Evolutionary conservation across 441 rosid genomes (phyloP).

Genomic region (Aquilaria agallochum): DNA sequence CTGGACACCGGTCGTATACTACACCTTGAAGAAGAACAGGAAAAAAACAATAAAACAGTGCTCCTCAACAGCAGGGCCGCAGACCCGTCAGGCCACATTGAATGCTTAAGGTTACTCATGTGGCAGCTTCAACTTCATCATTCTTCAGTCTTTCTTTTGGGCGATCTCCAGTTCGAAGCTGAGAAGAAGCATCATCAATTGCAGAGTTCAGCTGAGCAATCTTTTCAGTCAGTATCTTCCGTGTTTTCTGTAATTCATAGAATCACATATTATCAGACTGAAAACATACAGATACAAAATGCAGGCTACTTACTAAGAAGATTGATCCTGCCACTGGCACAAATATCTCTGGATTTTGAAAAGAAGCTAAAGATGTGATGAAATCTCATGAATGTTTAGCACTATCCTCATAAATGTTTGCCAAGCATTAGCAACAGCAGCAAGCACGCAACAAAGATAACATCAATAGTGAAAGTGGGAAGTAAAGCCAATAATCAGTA

Average conservation of each 20-base stretch:
- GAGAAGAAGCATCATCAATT: conserved; percentile 56
- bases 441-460: no score
- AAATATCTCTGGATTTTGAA: not conserved
- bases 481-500: no score
- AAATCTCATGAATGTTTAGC: no score
- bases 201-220: conserved; percentile 69
- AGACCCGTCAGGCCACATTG: conserved; percentile 14
- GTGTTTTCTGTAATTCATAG: conserved; percentile 55
- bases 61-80: conserved; percentile 17
- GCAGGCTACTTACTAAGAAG: not conserved
- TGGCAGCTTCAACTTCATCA: conserved; percentile 64
- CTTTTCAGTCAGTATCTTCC: conserved; percentile 58
- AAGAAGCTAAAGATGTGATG: no score
- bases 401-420: no score
- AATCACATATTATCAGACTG: conserved; percentile 1
- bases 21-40: not conserved
- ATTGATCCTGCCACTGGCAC: not conserved
- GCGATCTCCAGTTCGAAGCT: conserved; percentile 52
- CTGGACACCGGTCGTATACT: no score
- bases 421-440: no score
- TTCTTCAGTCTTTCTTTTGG: conserved; percentile 50
- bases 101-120: conserved; percentile 26
- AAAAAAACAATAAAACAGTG: conserved; percentile 17
- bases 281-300: no score
- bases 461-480: no score